These are phyloP conservation scores for Cicer pinnatifidum DNA, from an alignment of 306 rosid species.

Conservation along the genomic window DNA sequence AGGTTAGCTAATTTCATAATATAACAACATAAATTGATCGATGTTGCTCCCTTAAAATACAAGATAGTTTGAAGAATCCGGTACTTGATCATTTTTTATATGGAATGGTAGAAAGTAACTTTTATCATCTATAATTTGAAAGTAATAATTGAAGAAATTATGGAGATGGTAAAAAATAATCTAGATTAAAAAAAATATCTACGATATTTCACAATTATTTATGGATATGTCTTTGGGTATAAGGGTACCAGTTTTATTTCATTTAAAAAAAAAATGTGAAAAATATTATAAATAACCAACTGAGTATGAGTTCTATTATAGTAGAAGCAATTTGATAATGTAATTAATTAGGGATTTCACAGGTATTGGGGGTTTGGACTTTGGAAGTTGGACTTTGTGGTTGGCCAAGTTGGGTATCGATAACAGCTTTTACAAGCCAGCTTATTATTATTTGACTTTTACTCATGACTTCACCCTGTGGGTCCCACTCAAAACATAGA, in stretches of 20 bases:
- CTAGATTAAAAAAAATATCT: no score
- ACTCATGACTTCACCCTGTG: conserved; percentile 42
- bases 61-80: conserved; percentile 1
- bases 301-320: no score
- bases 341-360: no score
- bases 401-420: conserved; percentile 63
- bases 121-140: no score
- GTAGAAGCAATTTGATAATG: no score
- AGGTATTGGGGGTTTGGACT: conserved; percentile 1
- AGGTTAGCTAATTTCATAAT: conserved; percentile 35
- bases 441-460: conserved; percentile 72
- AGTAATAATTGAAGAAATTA: no score
- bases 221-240: no score
- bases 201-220: no score
- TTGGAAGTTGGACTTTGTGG: conserved; percentile 33
- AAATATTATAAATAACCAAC: no score
- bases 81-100: conserved; percentile 25
- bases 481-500: conserved; percentile 53
- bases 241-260: no score
- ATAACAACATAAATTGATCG: conserved; percentile 15
- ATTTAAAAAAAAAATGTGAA: no score
- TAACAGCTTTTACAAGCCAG: conserved; percentile 67
- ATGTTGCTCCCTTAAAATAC: background rate
- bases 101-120: background rate
- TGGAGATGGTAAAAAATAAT: no score